These are phyloP conservation scores for Cylindrotheca fusiformis DNA, from an alignment of 108 stramenopile genomes.

Conservation along the genomic window DNA sequence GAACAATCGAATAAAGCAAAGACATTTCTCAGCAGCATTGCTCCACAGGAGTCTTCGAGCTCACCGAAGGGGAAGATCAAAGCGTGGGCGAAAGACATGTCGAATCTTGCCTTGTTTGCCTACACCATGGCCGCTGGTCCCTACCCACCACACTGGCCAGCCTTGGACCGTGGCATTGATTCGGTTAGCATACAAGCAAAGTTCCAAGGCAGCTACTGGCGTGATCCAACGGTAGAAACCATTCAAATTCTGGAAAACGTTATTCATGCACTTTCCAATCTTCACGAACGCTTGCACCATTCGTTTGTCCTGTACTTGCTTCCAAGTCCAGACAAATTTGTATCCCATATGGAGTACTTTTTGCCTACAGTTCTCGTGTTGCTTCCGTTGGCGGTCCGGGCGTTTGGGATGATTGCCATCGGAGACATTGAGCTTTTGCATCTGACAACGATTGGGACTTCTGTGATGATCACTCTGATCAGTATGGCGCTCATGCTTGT, in stretches of 20 bases:
- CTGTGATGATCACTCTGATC: conserved; percentile 13
- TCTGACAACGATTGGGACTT: conserved; percentile 29
- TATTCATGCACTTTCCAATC: conserved; percentile 70
- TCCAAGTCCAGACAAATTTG: conserved; percentile 66
- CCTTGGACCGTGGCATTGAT: conserved; percentile 77
- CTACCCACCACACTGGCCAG: conserved; percentile 61
- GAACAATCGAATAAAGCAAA: conserved; percentile 10
- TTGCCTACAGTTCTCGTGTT: conserved; percentile 69
- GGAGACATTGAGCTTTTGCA: conserved; percentile 47
- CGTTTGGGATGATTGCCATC: conserved; percentile 45
- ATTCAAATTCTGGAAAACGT: conserved; percentile 58
- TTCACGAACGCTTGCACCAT: conserved; percentile 89
- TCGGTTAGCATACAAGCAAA: conserved; percentile 63
- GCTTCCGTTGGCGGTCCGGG: conserved; percentile 67
- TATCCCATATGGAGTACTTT: conserved; percentile 83
- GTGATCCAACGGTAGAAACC: conserved; percentile 34
- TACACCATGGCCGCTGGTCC: conserved; percentile 33
- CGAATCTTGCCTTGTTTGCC: conserved; percentile 45
- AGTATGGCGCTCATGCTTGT: conserved; percentile 1
- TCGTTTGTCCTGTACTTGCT: conserved; percentile 72
- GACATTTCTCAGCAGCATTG: neutral
- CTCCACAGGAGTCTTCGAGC: neutral
- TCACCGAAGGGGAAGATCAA: neutral
- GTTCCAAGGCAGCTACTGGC: conserved; percentile 9
- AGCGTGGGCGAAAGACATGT: conserved; percentile 48